phyloP scores from a whole-genome alignment of 1,139 yeast genomes.

The Geotrichum cucujoidarum region DNA sequence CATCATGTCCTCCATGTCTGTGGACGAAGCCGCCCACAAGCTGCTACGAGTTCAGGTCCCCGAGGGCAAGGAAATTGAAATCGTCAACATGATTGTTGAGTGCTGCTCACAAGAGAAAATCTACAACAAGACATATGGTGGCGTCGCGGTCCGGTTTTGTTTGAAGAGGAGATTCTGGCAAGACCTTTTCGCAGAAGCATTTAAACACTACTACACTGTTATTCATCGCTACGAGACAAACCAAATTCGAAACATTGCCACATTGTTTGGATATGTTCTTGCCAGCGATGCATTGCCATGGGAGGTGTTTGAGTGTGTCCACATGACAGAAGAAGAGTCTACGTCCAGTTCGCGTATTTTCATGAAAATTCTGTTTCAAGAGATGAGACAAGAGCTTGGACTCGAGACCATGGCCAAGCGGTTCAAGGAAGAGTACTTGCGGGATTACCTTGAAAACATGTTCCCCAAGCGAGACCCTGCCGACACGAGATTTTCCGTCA shows the following conservation, averaged over 20 bases:
- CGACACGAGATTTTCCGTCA: slow-evolving; percentile 76
- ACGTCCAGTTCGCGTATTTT: slow-evolving; percentile 78
- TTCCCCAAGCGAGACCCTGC: slow-evolving; percentile 45
- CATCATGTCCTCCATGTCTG: slow-evolving; percentile 86
- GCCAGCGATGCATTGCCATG: slow-evolving; percentile 68
- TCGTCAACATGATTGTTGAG: slow-evolving; percentile 72
- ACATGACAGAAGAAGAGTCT: slow-evolving; percentile 66
- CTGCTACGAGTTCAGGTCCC: slow-evolving; percentile 44
- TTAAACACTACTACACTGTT: slow-evolving; percentile 51
- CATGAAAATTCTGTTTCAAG: slow-evolving; percentile 74
- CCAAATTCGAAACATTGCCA: slow-evolving; percentile 73
- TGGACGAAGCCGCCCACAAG: slow-evolving; percentile 92
- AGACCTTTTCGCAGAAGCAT: slow-evolving; percentile 47
- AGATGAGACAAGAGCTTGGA: slow-evolving; percentile 76
- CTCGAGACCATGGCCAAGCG: slow-evolving; percentile 47
- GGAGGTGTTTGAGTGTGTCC: slow-evolving; percentile 49
- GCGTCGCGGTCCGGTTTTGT: slow-evolving; percentile 66
- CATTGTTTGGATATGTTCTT: slow-evolving; percentile 79
- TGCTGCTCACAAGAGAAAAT: slow-evolving; percentile 86
- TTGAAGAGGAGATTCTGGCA: slow-evolving; percentile 53
- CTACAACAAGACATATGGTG: slow-evolving; percentile 80
- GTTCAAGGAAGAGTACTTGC: slow-evolving; percentile 45
- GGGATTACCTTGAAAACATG: slow-evolving; percentile 35
- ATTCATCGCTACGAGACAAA: slow-evolving; percentile 68
- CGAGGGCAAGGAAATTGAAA: slow-evolving; percentile 37